phyloP scores from a whole-genome alignment of 1,284 basidiomycete species.

The Ceratobasidium sp. region DNA sequence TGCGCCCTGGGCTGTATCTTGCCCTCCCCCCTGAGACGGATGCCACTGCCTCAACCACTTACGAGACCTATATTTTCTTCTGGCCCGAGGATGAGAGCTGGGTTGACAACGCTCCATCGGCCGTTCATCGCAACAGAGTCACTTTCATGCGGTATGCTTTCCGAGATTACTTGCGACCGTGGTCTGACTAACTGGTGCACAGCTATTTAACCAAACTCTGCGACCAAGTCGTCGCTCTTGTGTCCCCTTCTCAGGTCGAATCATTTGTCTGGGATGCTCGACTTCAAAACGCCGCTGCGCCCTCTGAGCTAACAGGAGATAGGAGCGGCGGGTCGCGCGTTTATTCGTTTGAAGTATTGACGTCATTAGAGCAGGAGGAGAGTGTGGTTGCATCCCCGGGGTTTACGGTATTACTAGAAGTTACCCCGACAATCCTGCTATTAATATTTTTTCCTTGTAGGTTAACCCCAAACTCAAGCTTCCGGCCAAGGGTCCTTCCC shows the following conservation, averaged over 20 bases:
- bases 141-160: slow-evolving; percentile 23
- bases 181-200: too few relatives aligned
- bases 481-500: too few relatives aligned
- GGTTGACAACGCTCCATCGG: slow-evolving; percentile 48
- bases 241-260: slow-evolving; percentile 63
- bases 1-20: slow-evolving; percentile 26
- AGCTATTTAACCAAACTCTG: slow-evolving; percentile 71
- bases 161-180: too few relatives aligned
- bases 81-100: slow-evolving; percentile 51
- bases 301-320: slow-evolving; percentile 61
- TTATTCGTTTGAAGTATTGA: slow-evolving; percentile 51
- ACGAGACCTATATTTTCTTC: slow-evolving; percentile 46
- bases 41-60: neutral
- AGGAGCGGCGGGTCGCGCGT: slow-evolving; percentile 58
- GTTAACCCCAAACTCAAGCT: too few relatives aligned
- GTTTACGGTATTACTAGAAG: slow-evolving; percentile 31
- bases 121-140: slow-evolving; percentile 48
- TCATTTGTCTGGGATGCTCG: slow-evolving; percentile 34
- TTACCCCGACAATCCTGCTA: too few relatives aligned
- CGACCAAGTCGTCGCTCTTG: slow-evolving; percentile 66
- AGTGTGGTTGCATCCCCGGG: slow-evolving; percentile 27
- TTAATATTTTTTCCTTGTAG: too few relatives aligned
- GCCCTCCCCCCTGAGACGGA: neutral
- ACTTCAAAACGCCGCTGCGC: neutral
- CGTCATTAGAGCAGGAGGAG: slow-evolving; percentile 45